Base-by-base conservation (phyloP, 2,329 filamentous ascomycete species). In the Aotearoamyces nothofagi region DNA sequence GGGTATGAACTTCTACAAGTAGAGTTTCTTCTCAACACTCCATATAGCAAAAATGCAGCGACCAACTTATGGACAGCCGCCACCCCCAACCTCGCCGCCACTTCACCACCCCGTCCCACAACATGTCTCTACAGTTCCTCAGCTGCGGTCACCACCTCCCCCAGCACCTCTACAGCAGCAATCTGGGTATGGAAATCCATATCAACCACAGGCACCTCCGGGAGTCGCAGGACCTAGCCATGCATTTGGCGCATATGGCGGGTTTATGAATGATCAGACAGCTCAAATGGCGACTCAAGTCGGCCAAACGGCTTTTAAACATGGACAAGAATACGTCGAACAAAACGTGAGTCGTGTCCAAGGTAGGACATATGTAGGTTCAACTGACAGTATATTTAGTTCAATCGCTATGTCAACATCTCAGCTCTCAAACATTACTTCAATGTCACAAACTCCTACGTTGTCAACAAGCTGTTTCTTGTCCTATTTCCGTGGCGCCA, bases 401-500 rank as follows among this genome's bases (percentile, higher is more conserved):
- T 81, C 45, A 78, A 76, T 45, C 71, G 74, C 54, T 94, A 87
- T 57, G 76, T 98, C 56, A 93, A 86, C 48, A 79, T 96, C 43
- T 78, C 79, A 9, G 82, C 83, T 11, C 67, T 98, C 24, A 98
- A 98, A 57, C 90, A 94, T 58, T 98, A 96, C 66, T 98, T 98
- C 63, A 94, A 96, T 58, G 90, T 98, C 39, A 92, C 86, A 41
- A 98, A 98, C 63, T 80, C 72, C 34, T 98, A 98, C 56, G 90
- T 98, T 50, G 65, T 92, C 50, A 83, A 78, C 58, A 98, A 98
- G 58, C 67, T 98, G 34, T 73, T 78, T 50, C 71, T 98, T 34
- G 87, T 98, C 34, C 74, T 98, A 36, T 93, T 96, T 55, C 90
- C 90, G 30, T 98, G 90, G 87, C 70, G 87, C 43, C 92, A 98